Evolutionary conservation across 257 asterid species (phyloP), one percentile per base, ranked within the genome.

Genomic region (Cinchona pubescens): DNA sequence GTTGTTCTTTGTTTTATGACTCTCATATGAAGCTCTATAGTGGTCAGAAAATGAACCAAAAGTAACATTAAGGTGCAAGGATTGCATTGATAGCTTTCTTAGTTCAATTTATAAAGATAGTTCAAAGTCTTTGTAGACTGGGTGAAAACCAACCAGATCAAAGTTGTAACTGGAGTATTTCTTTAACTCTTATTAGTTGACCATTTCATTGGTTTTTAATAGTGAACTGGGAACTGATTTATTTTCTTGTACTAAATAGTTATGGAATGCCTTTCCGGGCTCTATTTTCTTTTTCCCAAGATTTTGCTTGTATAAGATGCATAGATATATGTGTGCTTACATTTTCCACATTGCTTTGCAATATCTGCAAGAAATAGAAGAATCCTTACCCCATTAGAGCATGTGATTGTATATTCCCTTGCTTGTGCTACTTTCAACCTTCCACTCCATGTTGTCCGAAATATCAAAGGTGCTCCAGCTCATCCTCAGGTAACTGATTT

Each of bases 381-480:
- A 45, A 23, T 90, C 65, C 88, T 94, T 76, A 49, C 83, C 29
- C 96, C 97, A 1, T 75, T 94, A 80, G 82, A 94, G 82, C 93
- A 92, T 56, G 96, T 92, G 48, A 49, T 84, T 73, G 96, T 94
- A 71, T 94, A 92, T 79, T 94, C 98, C 51, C 85, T 62, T 75
- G 97, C 91, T 38, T 94, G 97, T 75, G 91, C 98, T 79, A 90
- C 98, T 79, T 94, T 74, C 72, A 95, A 92, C 83, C 85, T 94
- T 77, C 97, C 98, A 2, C 19, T 83, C 25, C 77, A 84, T 30
- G 88, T 87, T 77, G 92, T 95, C 34, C 69, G 79, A 75, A 77
- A 83, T 73, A 78, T 86, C 53, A 80, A 90, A 86, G 97, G 95
- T 27, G 92, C 95, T 77, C 58, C 90, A 73, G 87, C 96, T 68